Base-by-base conservation (phyloP, 2,329 filamentous ascomycete genomes). In the Epichloe amarillans region DNA sequence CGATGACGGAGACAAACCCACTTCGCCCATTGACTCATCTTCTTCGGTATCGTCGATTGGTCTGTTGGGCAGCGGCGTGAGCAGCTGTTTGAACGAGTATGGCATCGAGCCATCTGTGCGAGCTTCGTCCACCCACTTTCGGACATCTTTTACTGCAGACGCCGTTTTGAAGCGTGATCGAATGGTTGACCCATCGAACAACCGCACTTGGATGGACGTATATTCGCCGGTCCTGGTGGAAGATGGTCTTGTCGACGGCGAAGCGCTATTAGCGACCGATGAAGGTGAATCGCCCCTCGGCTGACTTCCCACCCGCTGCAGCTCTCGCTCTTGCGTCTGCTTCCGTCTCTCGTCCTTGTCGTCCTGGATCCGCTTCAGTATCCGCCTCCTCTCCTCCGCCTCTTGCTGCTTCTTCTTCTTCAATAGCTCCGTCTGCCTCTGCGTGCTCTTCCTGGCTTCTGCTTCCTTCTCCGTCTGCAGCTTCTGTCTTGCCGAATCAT, bases 141-240 rank as follows among this genome's bases (percentile, higher is more conserved):
- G 78, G 1, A 97, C 82, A 42, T 87, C 78, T 6, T 65, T 70
- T 3, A 96, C 73, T 0, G 77, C 85, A 6, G 77, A 72, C 2
- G 70, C 69, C 21, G 81, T 79, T 11, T 79, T 71, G 64, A 96
- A 95, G 17, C 77, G 80, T 3, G 75, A 77, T 40, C 88, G 81
- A 17, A 96, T 77, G 2, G 82, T 89, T 11, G 82, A 83, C 10
- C 91, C 91, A 61, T 96, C 88, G 51, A 94, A 86, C 0, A 95
- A 72, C 7, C 90, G 80, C 17, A 95, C 79, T 60, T 93, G 88
- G 1, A 96, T 70, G 17, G 83, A 77, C 1, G 68, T 64, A 57
- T 63, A 64, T 15, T 60, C 61, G 6, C 64, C 62, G 1, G 55
- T 36, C 36, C 53, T 61, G 17, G 56, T 62, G 5, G 59, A 60